Percentiles rank a stretch among this genome's conserved stretches.
Conservation (phyloP, 352 stramenopile genomes). For the Pythium sukuiense region DNA sequence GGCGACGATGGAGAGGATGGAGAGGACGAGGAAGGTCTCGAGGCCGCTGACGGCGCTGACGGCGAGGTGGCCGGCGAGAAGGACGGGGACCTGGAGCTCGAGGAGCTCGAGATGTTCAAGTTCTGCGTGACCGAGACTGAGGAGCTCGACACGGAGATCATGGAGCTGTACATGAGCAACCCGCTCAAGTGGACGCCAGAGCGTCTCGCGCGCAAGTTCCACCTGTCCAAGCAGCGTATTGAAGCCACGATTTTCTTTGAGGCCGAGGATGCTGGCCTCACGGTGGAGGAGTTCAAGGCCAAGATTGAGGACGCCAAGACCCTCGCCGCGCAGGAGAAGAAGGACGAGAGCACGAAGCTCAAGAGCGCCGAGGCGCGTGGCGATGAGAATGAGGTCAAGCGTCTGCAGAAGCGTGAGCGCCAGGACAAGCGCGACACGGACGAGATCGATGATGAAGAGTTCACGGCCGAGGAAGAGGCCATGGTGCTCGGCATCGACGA, state of each 20-base stretch:
- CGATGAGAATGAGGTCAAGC: constrained; percentile 57
- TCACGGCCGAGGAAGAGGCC: constrained; percentile 58
- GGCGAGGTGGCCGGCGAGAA: constrained; percentile 40
- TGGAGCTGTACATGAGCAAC: constrained; percentile 85
- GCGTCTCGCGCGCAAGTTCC: constrained; percentile 80
- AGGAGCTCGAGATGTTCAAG: constrained; percentile 74
- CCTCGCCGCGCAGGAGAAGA: constrained; percentile 34
- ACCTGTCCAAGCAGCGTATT: constrained; percentile 70
- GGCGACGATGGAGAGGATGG: constrained; percentile 19
- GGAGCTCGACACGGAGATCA: constrained; percentile 69
- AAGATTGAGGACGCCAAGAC: constrained; percentile 68
- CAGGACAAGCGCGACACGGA: constrained; percentile 39
- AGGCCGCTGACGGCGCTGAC: constrained; percentile 25
- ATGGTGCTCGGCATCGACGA: constrained; percentile 61
- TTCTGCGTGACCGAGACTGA: constrained; percentile 73
- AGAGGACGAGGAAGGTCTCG: constrained; percentile 26
- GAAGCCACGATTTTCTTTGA: constrained; percentile 84
- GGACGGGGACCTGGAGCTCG: constrained; percentile 65
- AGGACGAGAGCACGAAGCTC: constrained; percentile 48
- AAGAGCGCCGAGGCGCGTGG: constrained; percentile 43
- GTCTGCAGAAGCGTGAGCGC: constrained; percentile 56
- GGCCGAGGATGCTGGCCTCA: constrained; percentile 59
- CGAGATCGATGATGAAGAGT: constrained; percentile 51
- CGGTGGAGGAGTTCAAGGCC: constrained; percentile 53
- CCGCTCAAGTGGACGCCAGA: constrained; percentile 82